These are phyloP conservation scores for Pyronema domesticum DNA, from an alignment of 495 filamentous ascomycete species.

Conservation along the genomic window DNA sequence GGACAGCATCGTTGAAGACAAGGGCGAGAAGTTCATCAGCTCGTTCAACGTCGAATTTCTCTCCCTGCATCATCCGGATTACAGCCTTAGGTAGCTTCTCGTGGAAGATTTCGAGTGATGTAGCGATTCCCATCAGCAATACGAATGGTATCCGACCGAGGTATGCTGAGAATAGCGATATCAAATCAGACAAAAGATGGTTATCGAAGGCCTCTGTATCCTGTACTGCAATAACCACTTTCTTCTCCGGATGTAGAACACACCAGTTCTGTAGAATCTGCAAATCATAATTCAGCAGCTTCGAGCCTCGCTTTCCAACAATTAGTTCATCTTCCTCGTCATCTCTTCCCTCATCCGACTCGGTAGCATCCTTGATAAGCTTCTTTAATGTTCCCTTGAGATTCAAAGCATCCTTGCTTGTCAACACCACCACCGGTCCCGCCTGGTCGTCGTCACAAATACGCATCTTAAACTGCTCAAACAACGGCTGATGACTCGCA, in stretches of 20 bases:
- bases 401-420: slow-evolving; percentile 62
- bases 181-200: slow-evolving; percentile 55
- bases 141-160: slow-evolving; percentile 76
- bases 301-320: slow-evolving; percentile 29
- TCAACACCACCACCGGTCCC: slow-evolving; percentile 45
- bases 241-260: slow-evolving; percentile 36
- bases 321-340: slow-evolving; percentile 36
- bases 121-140: slow-evolving; percentile 73
- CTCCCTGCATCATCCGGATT: slow-evolving; percentile 50
- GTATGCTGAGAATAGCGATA: slow-evolving; percentile 74
- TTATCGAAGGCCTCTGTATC: slow-evolving; percentile 89
- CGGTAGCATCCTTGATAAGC: slow-evolving; percentile 57
- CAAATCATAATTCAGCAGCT: slow-evolving; percentile 79
- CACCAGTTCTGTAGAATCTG: slow-evolving; percentile 50
- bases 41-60: slow-evolving; percentile 69
- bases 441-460: slow-evolving; percentile 32
- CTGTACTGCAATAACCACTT: slow-evolving; percentile 60
- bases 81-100: slow-evolving; percentile 60
- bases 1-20: slow-evolving; percentile 54
- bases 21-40: slow-evolving; percentile 57
- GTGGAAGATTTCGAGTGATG: slow-evolving; percentile 77
- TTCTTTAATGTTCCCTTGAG: slow-evolving; percentile 69
- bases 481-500: slow-evolving; percentile 53
- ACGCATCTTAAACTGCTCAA: slow-evolving; percentile 45
- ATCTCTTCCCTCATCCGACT: slow-evolving; percentile 29